phyloP scores from a whole-genome alignment of 345 rosid species.

The Dipteronia dyeriana region DNA sequence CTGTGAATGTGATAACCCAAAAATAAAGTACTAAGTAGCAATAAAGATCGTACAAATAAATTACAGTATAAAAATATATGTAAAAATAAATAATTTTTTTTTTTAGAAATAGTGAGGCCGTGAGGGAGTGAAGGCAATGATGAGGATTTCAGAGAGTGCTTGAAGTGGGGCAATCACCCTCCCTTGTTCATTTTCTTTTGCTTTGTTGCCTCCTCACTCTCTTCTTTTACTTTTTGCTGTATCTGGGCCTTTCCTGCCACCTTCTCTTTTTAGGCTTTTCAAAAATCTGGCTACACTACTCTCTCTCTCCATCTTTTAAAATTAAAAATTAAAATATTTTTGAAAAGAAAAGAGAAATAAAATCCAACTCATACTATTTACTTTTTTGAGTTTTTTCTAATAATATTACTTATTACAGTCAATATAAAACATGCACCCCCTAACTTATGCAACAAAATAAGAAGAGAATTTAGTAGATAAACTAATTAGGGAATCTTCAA shows the following conservation, averaged over 20 bases:
- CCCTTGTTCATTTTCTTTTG: neutral
- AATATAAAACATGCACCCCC: no score
- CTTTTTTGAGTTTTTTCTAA: no score
- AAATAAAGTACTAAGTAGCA: neutral
- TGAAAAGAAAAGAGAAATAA: neutral
- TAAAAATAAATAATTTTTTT: neutral
- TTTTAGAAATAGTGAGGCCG: no score
- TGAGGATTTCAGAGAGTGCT: conserved; percentile 21
- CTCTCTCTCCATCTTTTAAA: no score
- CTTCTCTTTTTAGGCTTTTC: conserved; percentile 12
- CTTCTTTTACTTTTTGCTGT: conserved; percentile 18
- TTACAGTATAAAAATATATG: neutral
- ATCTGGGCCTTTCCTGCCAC: neutral
- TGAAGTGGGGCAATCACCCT: conserved; percentile 1
- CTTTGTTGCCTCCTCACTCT: conserved; percentile 13
- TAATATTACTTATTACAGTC: neutral
- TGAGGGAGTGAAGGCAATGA: conserved; percentile 17
- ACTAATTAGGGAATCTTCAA: no score
- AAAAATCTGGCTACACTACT: neutral
- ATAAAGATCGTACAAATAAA: neutral
- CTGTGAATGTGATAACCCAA: conserved; percentile 15
- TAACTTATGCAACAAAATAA: no score
- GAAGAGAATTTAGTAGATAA: no score
- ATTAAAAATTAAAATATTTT: neutral
- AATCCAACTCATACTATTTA: neutral